Base-by-base conservation (phyloP, 2,329 filamentous ascomycete species). In the Chaetomiaceae sp. region DNA sequence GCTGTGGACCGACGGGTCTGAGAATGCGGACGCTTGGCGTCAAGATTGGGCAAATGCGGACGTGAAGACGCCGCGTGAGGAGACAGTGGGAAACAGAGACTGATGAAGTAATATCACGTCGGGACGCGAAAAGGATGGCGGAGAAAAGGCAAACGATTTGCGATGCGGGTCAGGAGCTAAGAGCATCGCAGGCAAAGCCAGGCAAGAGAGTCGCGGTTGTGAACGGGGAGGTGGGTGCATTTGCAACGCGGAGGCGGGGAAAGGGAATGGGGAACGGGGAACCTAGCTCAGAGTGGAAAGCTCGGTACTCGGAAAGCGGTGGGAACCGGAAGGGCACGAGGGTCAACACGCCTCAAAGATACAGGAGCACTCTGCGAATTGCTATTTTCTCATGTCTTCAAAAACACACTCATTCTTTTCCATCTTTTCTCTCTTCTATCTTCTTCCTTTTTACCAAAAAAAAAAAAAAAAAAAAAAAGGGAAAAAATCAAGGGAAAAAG, bases 41-140 rank as follows among this genome's bases (percentile, higher is more conserved):
- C 50, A 37, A 39, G 52, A 51, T 59, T 59, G 59, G 61, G 53
- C 57, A 60, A 62, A 58, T 56, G 54, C 52, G 54, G 47, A 53
- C 25, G 17, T 47, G 15, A 39, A 60, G 37, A 45, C 48, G 51
- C 57, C 47, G 58, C 42, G 58, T 59, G 54, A 43, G 56, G 53
- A 50, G 53, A 40, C 61, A 44, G 43, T 47, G 25, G 23, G n/a
- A 22, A 15, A 8, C 11, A 6, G 17, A 37, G 27, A 43, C 27
- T 40, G 47, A 39, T 44, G 47, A 22, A 50, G 53, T 36, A 47
- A 58, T 43, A 48, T 51, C 42, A 42, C 57, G 54, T 40, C 22
- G 42, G 51, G 51, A 50, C 51, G 57, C 53, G 53, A 58, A 60
- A 47, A 48, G 52, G 38, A 25, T 33, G 45, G 59, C 53, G 61